These are phyloP conservation scores for Phycomyces nitens DNA, from an alignment of 192 early-diverging fungal species.

Conservation along the genomic window DNA sequence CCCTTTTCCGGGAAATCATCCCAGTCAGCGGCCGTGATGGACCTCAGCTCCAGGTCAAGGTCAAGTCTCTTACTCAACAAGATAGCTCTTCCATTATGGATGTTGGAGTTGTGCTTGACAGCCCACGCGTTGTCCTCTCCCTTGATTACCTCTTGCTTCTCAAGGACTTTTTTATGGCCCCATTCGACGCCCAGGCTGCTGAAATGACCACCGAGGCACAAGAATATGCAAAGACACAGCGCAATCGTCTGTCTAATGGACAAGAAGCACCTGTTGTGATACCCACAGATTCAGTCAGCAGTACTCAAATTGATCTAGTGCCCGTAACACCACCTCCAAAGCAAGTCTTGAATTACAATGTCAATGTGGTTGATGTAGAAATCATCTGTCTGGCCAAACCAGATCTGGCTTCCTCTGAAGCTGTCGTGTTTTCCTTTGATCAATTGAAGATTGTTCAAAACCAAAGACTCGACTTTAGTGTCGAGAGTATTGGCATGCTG, in stretches of 20 bases:
- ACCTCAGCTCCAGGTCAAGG: conserved; percentile 50
- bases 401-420: conserved; percentile 56
- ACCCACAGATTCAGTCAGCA: background rate
- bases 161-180: conserved; percentile 61
- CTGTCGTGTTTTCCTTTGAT: conserved; percentile 65
- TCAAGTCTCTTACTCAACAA: conserved; percentile 6
- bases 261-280: background rate
- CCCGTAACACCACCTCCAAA: background rate
- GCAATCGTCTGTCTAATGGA: background rate
- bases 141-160: conserved; percentile 72
- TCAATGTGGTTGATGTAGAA: conserved; percentile 72
- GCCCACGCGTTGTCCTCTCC: conserved; percentile 65
- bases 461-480: conserved; percentile 52
- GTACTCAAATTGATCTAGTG: background rate
- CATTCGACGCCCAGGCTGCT: conserved; percentile 35
- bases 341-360: conserved; percentile 31
- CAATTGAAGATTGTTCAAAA: conserved; percentile 65
- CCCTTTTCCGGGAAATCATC: conserved; percentile 72
- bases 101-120: conserved; percentile 59
- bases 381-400: conserved; percentile 71
- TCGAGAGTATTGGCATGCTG: conserved; percentile 69
- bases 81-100: conserved; percentile 44
- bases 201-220: conserved; percentile 23
- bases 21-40: conserved; percentile 37
- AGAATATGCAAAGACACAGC: conserved; percentile 19